Conservation (phyloP, 257 asterid species). For the Coffea eugenioides region DNA sequence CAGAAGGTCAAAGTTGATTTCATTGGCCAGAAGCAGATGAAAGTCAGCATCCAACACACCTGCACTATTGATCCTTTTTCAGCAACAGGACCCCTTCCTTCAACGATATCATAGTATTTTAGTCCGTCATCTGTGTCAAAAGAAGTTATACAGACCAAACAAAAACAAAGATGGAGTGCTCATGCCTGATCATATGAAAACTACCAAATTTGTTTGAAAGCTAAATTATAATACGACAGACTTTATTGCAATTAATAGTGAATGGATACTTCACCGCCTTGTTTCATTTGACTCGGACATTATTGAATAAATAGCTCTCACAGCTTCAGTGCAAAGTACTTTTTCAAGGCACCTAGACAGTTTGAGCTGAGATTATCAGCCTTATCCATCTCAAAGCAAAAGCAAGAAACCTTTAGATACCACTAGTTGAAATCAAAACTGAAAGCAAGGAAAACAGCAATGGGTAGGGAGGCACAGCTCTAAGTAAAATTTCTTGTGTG, state of each 20-base stretch:
- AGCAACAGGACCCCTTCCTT: conserved; percentile 86
- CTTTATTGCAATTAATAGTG: background rate
- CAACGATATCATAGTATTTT: conserved; percentile 72
- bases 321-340: background rate
- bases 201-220: background rate
- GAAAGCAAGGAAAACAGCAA: background rate
- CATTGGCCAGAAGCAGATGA: background rate
- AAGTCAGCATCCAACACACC: conserved; percentile 35
- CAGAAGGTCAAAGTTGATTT: conserved; percentile 18
- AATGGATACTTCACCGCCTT: background rate
- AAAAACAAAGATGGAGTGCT: background rate
- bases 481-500: background rate
- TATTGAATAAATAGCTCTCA: background rate
- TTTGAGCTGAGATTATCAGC: background rate
- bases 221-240: background rate
- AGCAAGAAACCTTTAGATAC: background rate
- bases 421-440: background rate
- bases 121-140: conserved; percentile 78
- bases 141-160: conserved; percentile 19
- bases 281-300: too few relatives aligned
- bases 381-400: background rate
- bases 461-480: background rate
- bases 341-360: background rate
- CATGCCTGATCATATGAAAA: background rate
- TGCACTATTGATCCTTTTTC: conserved; percentile 76